Conservation (phyloP, 2,329 filamentous ascomycete species). For the Lasiodiplodia citricola region DNA sequence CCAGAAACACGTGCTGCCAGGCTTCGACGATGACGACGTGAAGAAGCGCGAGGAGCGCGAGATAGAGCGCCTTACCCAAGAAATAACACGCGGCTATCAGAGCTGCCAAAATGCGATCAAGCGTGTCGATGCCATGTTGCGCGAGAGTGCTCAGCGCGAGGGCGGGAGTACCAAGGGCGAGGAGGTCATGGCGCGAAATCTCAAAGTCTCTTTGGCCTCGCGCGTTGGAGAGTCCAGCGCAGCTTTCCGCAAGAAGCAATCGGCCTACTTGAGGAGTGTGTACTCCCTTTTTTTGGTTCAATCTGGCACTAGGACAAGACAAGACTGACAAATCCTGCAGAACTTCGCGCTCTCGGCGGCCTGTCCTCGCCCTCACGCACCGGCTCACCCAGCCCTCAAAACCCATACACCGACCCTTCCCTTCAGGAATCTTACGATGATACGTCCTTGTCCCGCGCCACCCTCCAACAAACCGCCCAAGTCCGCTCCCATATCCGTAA, state of each 20-base stretch:
- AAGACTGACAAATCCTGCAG: conserved; percentile 35
- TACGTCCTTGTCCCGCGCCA: conserved; percentile 86
- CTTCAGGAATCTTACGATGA: conserved; percentile 89
- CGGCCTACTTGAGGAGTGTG: conserved; percentile 90
- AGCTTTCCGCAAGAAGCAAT: conserved; percentile 95
- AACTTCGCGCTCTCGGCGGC: conserved; percentile 53
- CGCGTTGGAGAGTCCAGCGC: conserved; percentile 92
- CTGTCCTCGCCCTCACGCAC: conserved; percentile 53
- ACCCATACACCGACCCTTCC: conserved; percentile 81
- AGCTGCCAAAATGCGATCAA: conserved; percentile 89
- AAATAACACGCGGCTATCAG: conserved; percentile 88
- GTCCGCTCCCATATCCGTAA: conserved; percentile 61
- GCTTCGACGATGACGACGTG: conserved; percentile 93
- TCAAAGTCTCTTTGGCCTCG: conserved; percentile 87
- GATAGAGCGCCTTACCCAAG: conserved; percentile 88
- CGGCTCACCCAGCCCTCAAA: conserved; percentile 56
- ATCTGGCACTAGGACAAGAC: background rate
- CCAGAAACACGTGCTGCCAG: conserved; percentile 94
- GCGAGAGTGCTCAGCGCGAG: conserved; percentile 71
- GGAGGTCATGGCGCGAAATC: conserved; percentile 94
- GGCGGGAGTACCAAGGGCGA: conserved; percentile 80
- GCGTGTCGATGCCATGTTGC: conserved; percentile 84
- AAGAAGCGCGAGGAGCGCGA: conserved; percentile 85
- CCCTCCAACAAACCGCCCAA: conserved; percentile 78
- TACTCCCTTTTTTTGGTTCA: conserved; percentile 4